Evolutionary conservation across 2,329 filamentous ascomycete genomes (phyloP), one percentile per base, ranked within the genome.

Genomic region (Cordyceps fumosorosea): DNA sequence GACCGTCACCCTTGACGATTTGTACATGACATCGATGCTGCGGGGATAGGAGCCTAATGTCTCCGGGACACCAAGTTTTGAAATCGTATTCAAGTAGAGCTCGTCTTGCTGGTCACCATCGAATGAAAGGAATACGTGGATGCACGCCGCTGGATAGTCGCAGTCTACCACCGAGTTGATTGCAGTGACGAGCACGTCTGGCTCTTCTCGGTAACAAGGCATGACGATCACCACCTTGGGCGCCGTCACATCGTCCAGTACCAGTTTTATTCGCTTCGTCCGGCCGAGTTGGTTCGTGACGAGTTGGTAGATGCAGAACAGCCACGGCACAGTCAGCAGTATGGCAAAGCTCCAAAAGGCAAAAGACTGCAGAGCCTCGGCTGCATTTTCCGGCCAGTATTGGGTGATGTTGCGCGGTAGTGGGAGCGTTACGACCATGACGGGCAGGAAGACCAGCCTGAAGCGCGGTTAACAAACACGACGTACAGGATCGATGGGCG

Each of bases 201-300:
- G 90, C 34, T 92, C 87, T 72, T 98, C 95, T 71, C 95, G 91
- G 78, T 96, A 98, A 71, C 93, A 96, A 5, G 93, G 95, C 92
- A 98, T 97, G 63, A 98, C 89, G 64, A 98, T 89, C 65, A 97
- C 91, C 18, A 96, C 89, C 75, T 98, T 98, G 1, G 93, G 95
- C 0, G 95, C 93, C 0, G 88, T 92, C 3, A 84, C 78, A 71
- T 96, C 91, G 72, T 96, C 91, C 56, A 97, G 82, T 0, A 91
- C 85, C 66, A 90, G 84, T 72, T 96, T 93, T 71, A 96, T 90
- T 58, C 89, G 84, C 72, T 91, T 91, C 48, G 83, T 87, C 66
- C 91, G 85, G 24, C 93, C 93, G 29, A 98, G 81, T 40, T 91
- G 89, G 68, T 95, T 89, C 10, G 90, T 96, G 62, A 96, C 89